Evolutionary conservation across 495 filamentous ascomycete species (phyloP), one percentile per base, ranked within the genome.

Genomic region (Aspergillus bridgeri): DNA sequence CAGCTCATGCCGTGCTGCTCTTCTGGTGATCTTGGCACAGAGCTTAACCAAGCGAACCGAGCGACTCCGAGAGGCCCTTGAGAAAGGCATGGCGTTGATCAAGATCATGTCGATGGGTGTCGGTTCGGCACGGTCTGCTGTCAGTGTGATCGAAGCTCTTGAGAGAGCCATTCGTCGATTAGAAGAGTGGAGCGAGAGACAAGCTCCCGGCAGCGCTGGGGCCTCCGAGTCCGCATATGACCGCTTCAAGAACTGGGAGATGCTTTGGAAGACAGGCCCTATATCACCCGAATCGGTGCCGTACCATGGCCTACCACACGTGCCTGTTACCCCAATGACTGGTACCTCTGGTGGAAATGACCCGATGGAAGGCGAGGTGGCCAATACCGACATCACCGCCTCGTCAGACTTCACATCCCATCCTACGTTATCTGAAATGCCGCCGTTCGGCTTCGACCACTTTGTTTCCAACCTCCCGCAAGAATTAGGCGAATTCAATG

Each of bases 101-200:
- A 79, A 78, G 56, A 76, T 76, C 27, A 81, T 81, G 79, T 78
- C 79, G 1, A 78, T 77, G 72, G 76, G 75, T 6, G 74, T 77
- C 15, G 75, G 75, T 2, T 81, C 77, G n/a, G 77, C 79, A 0
- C 69, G 72, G 18, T 79, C 76, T 8, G 79, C 79, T 8, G 77
- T 78, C 17, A 79, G 71, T 44, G 72, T 81, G n/a, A 81, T 81
- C 33, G 79, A 81, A 60, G 72, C 79, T 5, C 72, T 81, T 8
- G 77, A 81, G 43, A 70, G 76, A 13, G 75, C 77, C 6, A 77
- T 79, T 19, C 68, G 73, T n/a, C 75, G 75, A 2, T 63, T 79
- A 1, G 75, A 77, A 53, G 58, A 71, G 24, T 77, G 72, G 66
- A 76, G 71, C 54, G 65, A 75, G 50, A 68, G 61, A 3, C 70